These are phyloP conservation scores for Ophiostoma sp. DNA, from an alignment of 2,329 filamentous ascomycete genomes.

Conservation along the genomic window DNA sequence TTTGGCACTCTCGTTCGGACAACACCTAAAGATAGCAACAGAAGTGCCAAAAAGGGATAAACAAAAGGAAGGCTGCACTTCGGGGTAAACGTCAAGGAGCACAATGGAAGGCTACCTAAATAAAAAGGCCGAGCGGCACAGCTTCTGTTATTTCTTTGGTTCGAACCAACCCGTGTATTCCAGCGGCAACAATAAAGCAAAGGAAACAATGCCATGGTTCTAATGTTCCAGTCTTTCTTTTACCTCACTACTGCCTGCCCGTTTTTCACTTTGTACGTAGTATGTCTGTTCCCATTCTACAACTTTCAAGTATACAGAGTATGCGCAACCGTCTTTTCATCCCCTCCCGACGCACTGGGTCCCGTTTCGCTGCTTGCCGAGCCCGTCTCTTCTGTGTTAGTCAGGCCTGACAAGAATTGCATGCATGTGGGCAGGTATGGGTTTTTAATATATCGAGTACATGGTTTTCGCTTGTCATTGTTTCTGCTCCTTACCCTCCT, in stretches of 20 bases:
- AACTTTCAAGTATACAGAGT: not conserved
- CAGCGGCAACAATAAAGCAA: not conserved
- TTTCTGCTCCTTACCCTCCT: not conserved
- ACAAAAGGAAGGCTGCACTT: not conserved
- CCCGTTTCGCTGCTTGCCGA: not conserved
- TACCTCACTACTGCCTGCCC: not conserved
- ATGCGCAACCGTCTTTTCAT: not conserved
- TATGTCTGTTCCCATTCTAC: too few relatives aligned
- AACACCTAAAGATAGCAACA: not conserved
- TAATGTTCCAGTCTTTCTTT: not conserved
- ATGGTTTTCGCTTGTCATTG: not conserved
- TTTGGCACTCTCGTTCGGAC: not conserved
- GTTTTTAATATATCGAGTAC: not conserved
- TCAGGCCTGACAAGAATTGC: slow-evolving; percentile 11
- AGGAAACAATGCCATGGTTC: not conserved
- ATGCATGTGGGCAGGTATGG: not conserved
- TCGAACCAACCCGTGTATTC: not conserved
- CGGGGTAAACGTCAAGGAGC: not conserved
- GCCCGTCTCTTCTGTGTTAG: not conserved
- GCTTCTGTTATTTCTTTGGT: not conserved
- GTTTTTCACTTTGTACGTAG: not conserved
- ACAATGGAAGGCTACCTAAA: not conserved
- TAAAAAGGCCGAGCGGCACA: not conserved
- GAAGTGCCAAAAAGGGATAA: not conserved
- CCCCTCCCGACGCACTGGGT: not conserved